Percentiles rank a stretch among this genome's conserved stretches.
phyloP scores from a whole-genome alignment of 495 filamentous ascomycete species.

The Aspergillus bridgeri region DNA sequence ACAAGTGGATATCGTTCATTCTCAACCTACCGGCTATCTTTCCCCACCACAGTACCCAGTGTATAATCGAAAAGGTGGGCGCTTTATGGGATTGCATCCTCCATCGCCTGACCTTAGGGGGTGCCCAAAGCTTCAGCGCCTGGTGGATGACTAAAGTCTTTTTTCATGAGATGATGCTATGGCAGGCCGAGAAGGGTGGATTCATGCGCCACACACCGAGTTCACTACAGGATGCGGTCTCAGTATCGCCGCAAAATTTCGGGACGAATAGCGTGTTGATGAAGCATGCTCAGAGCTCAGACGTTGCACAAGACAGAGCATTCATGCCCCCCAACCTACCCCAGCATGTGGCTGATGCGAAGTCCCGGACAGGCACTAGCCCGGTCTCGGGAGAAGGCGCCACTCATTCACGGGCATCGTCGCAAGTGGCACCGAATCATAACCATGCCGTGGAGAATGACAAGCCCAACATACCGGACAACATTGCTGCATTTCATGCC shows the following conservation, averaged over 20 bases:
- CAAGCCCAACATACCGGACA: constrained; percentile 29
- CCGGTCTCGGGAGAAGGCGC: constrained; percentile 5
- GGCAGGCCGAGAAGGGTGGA: constrained; percentile 87
- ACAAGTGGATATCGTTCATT: constrained; percentile 83
- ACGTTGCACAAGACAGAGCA: constrained; percentile 11
- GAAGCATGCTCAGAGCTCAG: constrained; percentile 19
- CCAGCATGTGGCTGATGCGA: constrained; percentile 4
- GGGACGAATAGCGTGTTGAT: constrained; percentile 22
- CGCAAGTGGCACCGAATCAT: constrained; percentile 12
- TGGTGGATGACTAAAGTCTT: constrained; percentile 99
- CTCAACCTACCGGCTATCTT: constrained; percentile 70
- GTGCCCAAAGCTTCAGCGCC: constrained; percentile 81
- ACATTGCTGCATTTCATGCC: constrained; percentile 29
- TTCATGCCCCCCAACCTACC: constrained; percentile 9
- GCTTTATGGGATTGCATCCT: constrained; percentile 46
- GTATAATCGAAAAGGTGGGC: constrained; percentile 43
- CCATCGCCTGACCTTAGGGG: constrained; percentile 61
- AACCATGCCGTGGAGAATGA: constrained; percentile 16
- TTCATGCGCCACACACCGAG: constrained; percentile 67
- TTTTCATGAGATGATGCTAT: constrained; percentile 91
- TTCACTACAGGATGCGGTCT: constrained; percentile 40
- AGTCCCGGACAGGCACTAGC: constrained; percentile 8
- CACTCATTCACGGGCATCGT: constrained; percentile 8
- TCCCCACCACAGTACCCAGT: constrained; percentile 62
- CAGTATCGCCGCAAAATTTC: constrained; percentile 25